A percentile compares a stretch with the other conserved stretches of the same genome.
These are phyloP conservation scores for Telfairia occidentalis DNA, from an alignment of 331 rosid species.

Conservation along the genomic window DNA sequence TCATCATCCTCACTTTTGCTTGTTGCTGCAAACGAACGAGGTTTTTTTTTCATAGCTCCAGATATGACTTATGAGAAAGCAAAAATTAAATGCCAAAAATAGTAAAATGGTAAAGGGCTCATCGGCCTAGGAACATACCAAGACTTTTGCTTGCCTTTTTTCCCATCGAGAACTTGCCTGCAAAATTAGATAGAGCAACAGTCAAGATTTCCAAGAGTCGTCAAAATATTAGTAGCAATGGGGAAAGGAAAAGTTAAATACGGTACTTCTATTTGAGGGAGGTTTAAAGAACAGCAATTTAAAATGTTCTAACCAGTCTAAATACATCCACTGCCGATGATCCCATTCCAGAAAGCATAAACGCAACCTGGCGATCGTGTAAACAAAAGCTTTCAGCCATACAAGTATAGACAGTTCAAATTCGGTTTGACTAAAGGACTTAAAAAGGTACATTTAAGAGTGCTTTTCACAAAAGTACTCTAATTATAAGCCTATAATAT, in stretches of 20 bases:
- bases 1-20: constrained; percentile 71
- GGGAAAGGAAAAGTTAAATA: not conserved
- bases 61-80: not conserved
- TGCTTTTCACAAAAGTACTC: no score
- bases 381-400: constrained; percentile 6
- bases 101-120: not conserved
- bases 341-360: constrained; percentile 95
- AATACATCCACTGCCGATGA: constrained; percentile 65
- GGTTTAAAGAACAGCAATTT: not conserved
- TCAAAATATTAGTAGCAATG: not conserved
- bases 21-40: constrained; percentile 35
- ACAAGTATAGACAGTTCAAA: not conserved
- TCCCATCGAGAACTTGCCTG: constrained; percentile 95
- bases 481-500: no score
- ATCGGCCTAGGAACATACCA: constrained; percentile 32
- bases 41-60: not conserved
- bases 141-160: constrained; percentile 79
- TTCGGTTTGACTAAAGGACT: no score
- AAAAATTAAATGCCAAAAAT: not conserved
- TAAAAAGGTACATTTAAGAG: no score
- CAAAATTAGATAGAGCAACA: not conserved
- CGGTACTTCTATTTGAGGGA: not conserved
- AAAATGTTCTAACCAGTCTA: constrained; percentile 44
- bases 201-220: no score
- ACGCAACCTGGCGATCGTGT: constrained; percentile 54